phyloP scores from a whole-genome alignment of 805 yeast genomes.

The Martiniozyma abietophila region DNA sequence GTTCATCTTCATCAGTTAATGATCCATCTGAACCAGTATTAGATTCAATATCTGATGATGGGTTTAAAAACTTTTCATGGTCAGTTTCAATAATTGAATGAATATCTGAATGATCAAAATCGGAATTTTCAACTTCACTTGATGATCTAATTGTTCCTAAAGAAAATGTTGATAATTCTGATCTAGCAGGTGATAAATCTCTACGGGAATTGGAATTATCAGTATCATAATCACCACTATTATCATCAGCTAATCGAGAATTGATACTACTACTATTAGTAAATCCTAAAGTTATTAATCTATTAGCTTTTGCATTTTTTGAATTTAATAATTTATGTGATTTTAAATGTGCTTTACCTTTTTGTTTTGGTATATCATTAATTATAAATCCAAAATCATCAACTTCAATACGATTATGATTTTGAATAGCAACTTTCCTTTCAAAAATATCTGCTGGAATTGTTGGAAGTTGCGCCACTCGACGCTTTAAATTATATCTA shows the following conservation, averaged over 20 bases:
- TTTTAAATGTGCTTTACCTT: conserved; percentile 15
- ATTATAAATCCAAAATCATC: conserved; percentile 47
- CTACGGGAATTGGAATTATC: too few species aligned
- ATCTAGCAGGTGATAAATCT: conserved; percentile 42
- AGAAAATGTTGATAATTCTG: conserved; percentile 49
- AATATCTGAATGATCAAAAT: conserved; percentile 16
- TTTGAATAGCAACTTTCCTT: conserved; percentile 19
- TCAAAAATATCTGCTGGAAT: conserved; percentile 30
- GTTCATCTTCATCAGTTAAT: conserved; percentile 15
- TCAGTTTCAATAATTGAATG: conserved; percentile 11
- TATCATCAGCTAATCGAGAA: too few species aligned
- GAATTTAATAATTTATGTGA: too few species aligned
- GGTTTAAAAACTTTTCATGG: conserved; percentile 4
- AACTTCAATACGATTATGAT: conserved; percentile 20
- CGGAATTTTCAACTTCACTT: conserved; percentile 16
- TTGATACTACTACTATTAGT: too few species aligned
- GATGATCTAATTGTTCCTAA: conserved; percentile 27
- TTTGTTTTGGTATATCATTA: conserved; percentile 10
- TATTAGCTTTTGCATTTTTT: too few species aligned
- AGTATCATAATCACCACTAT: too few species aligned
- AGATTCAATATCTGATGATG: conserved; percentile 6
- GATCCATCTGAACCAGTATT: conserved; percentile 15
- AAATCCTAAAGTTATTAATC: too few species aligned
- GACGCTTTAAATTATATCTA: conserved; percentile 85
- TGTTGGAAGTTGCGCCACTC: conserved; percentile 78